phyloP scores from a whole-genome alignment of 139 green algal genomes.

The Haematococcus sp. region DNA sequence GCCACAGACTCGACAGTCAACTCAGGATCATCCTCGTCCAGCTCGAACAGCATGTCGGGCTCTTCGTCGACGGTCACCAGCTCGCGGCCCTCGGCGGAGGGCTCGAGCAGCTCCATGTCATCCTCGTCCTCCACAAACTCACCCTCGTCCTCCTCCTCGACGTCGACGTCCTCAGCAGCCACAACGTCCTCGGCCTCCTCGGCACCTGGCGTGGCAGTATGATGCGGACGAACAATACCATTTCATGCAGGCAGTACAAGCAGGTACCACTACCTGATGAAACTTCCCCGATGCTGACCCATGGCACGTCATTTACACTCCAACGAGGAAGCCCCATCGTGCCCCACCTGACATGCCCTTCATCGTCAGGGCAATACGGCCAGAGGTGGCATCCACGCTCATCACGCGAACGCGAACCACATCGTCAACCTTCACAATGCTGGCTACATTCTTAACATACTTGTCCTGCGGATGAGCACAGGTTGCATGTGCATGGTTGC shows the following conservation, averaged over 20 bases:
- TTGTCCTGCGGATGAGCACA: conserved; percentile 31
- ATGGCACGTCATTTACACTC: neutral
- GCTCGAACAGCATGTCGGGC: conserved; percentile 8
- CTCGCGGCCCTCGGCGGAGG: conserved; percentile 34
- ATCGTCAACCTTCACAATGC: conserved; percentile 36
- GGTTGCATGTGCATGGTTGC: neutral
- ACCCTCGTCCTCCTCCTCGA: conserved; percentile 21
- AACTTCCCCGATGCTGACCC: neutral
- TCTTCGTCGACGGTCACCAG: conserved; percentile 38
- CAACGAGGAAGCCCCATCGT: neutral
- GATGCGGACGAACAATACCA: neutral
- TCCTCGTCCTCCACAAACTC: conserved; percentile 15
- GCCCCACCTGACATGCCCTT: conserved; percentile 24
- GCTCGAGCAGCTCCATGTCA: conserved; percentile 4
- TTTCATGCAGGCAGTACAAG: neutral
- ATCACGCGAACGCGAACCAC: conserved; percentile 51
- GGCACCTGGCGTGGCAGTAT: neutral
- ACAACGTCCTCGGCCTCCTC: conserved; percentile 2
- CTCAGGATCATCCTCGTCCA: conserved; percentile 21
- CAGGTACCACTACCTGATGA: neutral
- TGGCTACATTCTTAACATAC: conserved; percentile 54
- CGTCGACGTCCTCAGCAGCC: conserved; percentile 8
- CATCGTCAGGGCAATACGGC: conserved; percentile 54
- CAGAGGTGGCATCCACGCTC: conserved; percentile 43
- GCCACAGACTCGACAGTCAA: conserved; percentile 12